Evolutionary conservation across 768 basidiomycete genomes (phyloP).

Genomic region (Mrakia frigida): DNA sequence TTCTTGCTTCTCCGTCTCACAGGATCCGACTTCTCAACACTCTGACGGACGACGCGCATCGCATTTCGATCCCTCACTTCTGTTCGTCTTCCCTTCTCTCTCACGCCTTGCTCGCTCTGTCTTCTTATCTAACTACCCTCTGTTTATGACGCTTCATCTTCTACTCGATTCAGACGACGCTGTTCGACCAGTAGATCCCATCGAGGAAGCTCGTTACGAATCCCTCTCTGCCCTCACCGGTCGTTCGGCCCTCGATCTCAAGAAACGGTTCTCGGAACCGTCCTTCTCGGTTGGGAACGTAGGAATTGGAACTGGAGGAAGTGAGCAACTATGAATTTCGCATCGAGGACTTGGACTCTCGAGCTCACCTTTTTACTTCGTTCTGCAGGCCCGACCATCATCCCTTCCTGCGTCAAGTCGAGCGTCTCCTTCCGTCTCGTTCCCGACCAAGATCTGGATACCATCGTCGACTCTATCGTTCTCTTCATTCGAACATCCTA

Average conservation of each 20-base stretch:
- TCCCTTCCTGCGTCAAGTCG: slow-evolving; percentile 75
- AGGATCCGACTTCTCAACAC: slow-evolving; percentile 76
- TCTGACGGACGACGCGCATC: slow-evolving; percentile 53
- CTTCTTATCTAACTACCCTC: not conserved
- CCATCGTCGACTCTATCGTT: slow-evolving; percentile 59
- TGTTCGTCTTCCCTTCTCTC: slow-evolving; percentile 56
- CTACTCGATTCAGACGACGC: slow-evolving; percentile 47
- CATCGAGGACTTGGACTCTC: not conserved
- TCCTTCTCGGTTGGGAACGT: slow-evolving; percentile 84
- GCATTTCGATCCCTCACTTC: slow-evolving; percentile 70
- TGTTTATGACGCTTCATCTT: not conserved
- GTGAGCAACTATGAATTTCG: slow-evolving; percentile 9
- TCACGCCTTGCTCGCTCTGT: not conserved
- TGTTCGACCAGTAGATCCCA: slow-evolving; percentile 63
- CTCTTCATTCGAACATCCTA: slow-evolving; percentile 16
- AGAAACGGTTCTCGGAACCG: slow-evolving; percentile 81
- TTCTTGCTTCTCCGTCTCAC: not conserved
- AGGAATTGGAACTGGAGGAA: slow-evolving; percentile 37
- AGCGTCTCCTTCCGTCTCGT: slow-evolving; percentile 88
- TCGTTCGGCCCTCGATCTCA: slow-evolving; percentile 61
- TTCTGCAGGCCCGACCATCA: slow-evolving; percentile 58
- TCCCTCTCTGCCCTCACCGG: slow-evolving; percentile 65
- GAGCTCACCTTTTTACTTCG: not conserved
- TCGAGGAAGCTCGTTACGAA: slow-evolving; percentile 65
- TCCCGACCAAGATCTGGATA: slow-evolving; percentile 78